phyloP scores from a whole-genome alignment of 2,329 filamentous ascomycete species.

The Colletotrichum tropicicola region DNA sequence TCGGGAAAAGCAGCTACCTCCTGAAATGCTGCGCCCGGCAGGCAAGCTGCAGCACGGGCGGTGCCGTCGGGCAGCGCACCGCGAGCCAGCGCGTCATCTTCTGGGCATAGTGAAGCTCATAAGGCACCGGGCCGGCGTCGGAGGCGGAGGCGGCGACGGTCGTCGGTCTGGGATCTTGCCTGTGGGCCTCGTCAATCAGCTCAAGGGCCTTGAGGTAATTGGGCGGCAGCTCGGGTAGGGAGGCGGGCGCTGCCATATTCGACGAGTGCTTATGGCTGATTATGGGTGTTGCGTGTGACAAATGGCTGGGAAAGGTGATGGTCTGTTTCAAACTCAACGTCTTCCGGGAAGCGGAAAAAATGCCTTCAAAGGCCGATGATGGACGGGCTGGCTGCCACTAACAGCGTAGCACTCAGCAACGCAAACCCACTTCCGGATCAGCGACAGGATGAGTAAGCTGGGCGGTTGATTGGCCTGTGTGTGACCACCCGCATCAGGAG shows the following conservation, averaged over 20 bases:
- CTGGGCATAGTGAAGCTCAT: conserved; percentile 84
- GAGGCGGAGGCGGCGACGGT: conserved; percentile 46
- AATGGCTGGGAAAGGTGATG: neutral
- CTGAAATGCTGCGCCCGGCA: conserved; percentile 87
- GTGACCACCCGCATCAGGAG: neutral
- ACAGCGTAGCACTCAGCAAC: neutral
- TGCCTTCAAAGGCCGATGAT: conserved; percentile 3
- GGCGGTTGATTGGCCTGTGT: neutral
- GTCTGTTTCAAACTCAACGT: conserved; percentile 10
- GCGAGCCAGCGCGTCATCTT: conserved; percentile 81
- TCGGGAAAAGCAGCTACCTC: conserved; percentile 49
- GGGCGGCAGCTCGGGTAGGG: conserved; percentile 43
- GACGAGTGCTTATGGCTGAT: neutral
- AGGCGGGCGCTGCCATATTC: neutral
- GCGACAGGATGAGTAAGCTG: conserved; percentile 17
- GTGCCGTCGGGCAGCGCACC: conserved; percentile 67
- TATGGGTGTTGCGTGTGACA: neutral
- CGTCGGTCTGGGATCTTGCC: conserved; percentile 46
- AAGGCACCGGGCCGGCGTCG: conserved; percentile 62
- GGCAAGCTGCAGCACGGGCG: conserved; percentile 75
- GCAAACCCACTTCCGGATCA: neutral
- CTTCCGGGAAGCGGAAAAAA: neutral
- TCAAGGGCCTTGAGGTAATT: conserved; percentile 63
- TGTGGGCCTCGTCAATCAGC: conserved; percentile 75
- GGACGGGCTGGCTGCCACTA: neutral